A percentile compares a stretch with the other conserved stretches of the same genome.
These are phyloP conservation scores for Colletotrichum eremochloae DNA, from an alignment of 2,329 filamentous ascomycete species.

Conservation along the genomic window DNA sequence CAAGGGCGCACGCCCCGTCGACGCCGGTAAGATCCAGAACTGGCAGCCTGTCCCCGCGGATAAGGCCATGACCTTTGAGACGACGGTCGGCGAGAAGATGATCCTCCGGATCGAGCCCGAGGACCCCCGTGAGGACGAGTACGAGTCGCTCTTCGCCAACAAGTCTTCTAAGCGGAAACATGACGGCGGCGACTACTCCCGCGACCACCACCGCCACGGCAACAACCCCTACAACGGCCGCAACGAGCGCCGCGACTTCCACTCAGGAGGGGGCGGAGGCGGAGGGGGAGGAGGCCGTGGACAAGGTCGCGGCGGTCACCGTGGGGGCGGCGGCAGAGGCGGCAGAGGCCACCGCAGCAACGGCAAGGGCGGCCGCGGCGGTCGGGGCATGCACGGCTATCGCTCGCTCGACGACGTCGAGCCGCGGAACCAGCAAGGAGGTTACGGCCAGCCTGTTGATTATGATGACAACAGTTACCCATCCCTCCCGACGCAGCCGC, in stretches of 20 bases:
- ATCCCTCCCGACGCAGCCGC: slow-evolving; percentile 45
- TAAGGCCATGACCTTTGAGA: slow-evolving; percentile 82
- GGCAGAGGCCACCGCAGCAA: slow-evolving; percentile 55
- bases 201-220: slow-evolving; percentile 45
- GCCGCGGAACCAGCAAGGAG: slow-evolving; percentile 60
- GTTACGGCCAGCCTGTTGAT: slow-evolving; percentile 58
- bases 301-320: slow-evolving; percentile 51
- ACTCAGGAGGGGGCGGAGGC: slow-evolving; percentile 56
- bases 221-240: slow-evolving; percentile 52
- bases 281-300: slow-evolving; percentile 56
- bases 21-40: slow-evolving; percentile 84
- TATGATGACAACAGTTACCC: slow-evolving; percentile 59
- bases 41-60: slow-evolving; percentile 84
- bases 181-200: slow-evolving; percentile 49
- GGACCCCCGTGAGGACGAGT: slow-evolving; percentile 70
- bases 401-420: slow-evolving; percentile 77
- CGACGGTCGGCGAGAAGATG: slow-evolving; percentile 87
- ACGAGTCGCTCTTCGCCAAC: slow-evolving; percentile 72
- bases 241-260: slow-evolving; percentile 57
- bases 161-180: slow-evolving; percentile 74
- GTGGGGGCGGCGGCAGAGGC: slow-evolving; percentile 57
- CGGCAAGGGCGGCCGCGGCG: slow-evolving; percentile 59
- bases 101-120: slow-evolving; percentile 85
- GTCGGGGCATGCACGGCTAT: slow-evolving; percentile 68
- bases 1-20: slow-evolving; percentile 80